Base-by-base conservation (phyloP, 2,329 filamentous ascomycete species). In the Dactylellina sp. region DNA sequence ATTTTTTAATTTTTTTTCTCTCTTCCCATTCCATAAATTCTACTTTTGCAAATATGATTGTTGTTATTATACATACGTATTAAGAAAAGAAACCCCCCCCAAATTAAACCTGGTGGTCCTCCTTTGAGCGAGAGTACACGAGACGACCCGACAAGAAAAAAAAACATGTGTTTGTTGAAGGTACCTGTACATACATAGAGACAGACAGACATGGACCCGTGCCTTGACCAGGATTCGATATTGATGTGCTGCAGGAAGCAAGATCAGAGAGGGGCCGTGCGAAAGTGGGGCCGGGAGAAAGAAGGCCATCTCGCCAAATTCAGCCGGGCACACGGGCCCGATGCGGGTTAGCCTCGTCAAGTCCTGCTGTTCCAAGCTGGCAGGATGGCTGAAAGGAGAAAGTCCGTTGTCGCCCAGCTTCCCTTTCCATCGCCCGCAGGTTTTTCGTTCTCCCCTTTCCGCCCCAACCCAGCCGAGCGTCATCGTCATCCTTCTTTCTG, bases 291-390 rank as follows among this genome's bases (percentile, higher is more conserved):
- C 53, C 53, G 28, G 39, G 22, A 28, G 52, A 40, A 32, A 42
- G 49, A 46, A 63, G 37, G 59, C 37, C 59, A 52, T 24, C 16
- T 57, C 42, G n/a, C 61, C 61, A 37, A 56, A 65, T 56, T 32
- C n/a, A 53, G 61, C 46, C 24, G 39, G 28, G 49, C 11, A 14
- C 1, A 25, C 35, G 32, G 40, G 47, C 56, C 53, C 24, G 39
- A 57, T 44, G 11, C 11, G 53, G 53, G 12, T 44, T 57, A 18
- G 39, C 7, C 22, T 68, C 63, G 63, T 39, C 53, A 68, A 68
- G 52, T 68, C 44, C 60, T 68, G 62, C 62, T 47, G 24, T 40
- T 12, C 37, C 11, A 16, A 16, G 9, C 37, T 40, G 28, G 37
- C 37, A 7, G 28, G 24, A 4, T 22, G n/a, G 25, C 24, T 46